Percentiles rank a stretch among this genome's conserved stretches.
These are phyloP conservation scores for Saccharomycopsis sp. DNA, from an alignment of 805 yeast species.

Conservation along the genomic window DNA sequence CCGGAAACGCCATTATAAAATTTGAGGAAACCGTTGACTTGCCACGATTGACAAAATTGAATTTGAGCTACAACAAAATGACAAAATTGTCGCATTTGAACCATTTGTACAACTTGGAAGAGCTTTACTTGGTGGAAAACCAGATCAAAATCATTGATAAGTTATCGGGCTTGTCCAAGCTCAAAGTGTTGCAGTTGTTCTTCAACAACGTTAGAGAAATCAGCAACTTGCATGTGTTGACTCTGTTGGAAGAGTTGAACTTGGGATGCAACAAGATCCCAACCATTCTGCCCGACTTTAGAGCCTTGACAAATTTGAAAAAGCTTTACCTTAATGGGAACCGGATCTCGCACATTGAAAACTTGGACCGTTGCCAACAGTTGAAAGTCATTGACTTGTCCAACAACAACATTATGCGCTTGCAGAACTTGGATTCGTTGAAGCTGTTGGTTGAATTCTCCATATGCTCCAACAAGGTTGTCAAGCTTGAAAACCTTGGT, in stretches of 20 bases:
- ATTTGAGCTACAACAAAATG: constrained; percentile 8
- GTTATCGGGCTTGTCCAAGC: not conserved
- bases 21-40: constrained; percentile 8
- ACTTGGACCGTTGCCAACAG: constrained; percentile 4
- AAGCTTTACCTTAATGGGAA: constrained; percentile 11
- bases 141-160: constrained; percentile 6
- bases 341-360: constrained; percentile 1
- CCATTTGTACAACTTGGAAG: constrained; percentile 1
- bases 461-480: constrained; percentile 8
- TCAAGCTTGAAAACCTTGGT: constrained; percentile 8
- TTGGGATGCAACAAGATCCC: constrained; percentile 9
- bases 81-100: constrained; percentile 4
- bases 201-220: constrained; percentile 12
- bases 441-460: constrained; percentile 1
- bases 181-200: constrained; percentile 7
- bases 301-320: constrained; percentile 4
- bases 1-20: constrained; percentile 3
- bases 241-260: constrained; percentile 5
- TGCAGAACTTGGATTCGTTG: constrained; percentile 11
- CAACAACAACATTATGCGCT: constrained; percentile 10
- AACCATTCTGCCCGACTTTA: not conserved
- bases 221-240: constrained; percentile 6
- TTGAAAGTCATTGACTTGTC: constrained; percentile 8
- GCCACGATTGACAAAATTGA: constrained; percentile 4
- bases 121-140: constrained; percentile 7